phyloP scores from a whole-genome alignment of 2,329 filamentous ascomycete species.

The Paradendryphiella salina region DNA sequence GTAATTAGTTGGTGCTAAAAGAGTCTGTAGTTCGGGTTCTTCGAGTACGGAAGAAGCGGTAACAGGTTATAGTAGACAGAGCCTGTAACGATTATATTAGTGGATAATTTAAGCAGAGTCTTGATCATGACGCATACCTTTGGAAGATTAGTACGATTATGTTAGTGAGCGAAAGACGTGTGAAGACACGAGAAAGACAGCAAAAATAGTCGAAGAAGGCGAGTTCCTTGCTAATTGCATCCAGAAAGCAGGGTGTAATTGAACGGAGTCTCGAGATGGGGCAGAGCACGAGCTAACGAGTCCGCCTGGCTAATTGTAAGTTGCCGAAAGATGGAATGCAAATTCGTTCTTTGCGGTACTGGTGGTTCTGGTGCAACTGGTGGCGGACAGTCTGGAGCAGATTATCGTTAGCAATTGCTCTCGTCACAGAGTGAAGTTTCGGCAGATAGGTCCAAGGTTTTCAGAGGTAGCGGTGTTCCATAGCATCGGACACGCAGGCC shows the following conservation, averaged over 20 bases:
- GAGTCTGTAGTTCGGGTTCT: conserved; percentile 42
- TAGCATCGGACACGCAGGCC: too few species aligned
- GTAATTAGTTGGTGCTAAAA: conserved; percentile 60
- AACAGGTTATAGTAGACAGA: conserved; percentile 36
- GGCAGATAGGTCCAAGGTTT: not conserved
- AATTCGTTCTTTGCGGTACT: conserved; percentile 31
- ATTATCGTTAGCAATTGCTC: conserved; percentile 18
- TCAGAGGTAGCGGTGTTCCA: not conserved
- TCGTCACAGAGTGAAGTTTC: not conserved
- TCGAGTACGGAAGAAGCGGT: conserved; percentile 43
- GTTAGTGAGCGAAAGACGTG: conserved; percentile 46
- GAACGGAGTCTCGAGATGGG: conserved; percentile 41
- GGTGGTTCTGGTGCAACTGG: conserved; percentile 20
- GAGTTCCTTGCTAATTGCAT: conserved; percentile 51
- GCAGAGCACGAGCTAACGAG: conserved; percentile 61
- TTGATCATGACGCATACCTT: conserved; percentile 48
- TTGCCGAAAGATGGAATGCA: conserved; percentile 52
- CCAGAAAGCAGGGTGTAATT: conserved; percentile 47
- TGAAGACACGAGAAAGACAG: conserved; percentile 41
- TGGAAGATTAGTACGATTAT: conserved; percentile 55
- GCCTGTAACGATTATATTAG: conserved; percentile 38
- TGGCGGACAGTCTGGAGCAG: conserved; percentile 17
- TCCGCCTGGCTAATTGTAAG: conserved; percentile 50
- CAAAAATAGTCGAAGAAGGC: conserved; percentile 39
- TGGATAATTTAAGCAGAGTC: conserved; percentile 20